phyloP scores from a whole-genome alignment of 1,139 yeast genomes.

The Kodamaea alishanica region DNA sequence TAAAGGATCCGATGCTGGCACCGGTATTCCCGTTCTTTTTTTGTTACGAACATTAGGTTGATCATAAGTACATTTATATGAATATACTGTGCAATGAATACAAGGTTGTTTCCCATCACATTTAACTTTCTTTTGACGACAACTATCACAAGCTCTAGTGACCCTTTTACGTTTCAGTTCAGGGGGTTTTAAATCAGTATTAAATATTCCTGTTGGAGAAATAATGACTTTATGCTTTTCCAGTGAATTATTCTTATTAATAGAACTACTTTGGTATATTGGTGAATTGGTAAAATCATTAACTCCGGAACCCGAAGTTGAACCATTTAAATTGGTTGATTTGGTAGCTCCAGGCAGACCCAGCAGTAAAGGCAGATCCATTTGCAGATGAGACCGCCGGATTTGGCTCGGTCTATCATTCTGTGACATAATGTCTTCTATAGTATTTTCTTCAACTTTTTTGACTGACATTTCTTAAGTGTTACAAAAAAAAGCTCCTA shows the following conservation, averaged over 20 bases:
- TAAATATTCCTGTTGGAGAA: neutral
- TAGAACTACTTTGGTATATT: too few species aligned
- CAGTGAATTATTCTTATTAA: neutral
- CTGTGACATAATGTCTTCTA: too few species aligned
- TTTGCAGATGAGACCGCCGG: too few species aligned
- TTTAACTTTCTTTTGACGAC: slow-evolving; percentile 74
- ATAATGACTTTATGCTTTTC: neutral
- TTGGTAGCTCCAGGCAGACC: too few species aligned
- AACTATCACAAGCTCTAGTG: slow-evolving; percentile 80
- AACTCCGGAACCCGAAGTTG: too few species aligned
- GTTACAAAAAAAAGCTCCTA: too few species aligned
- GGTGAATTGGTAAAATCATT: too few species aligned
- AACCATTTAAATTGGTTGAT: too few species aligned
- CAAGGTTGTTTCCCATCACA: slow-evolving; percentile 90
- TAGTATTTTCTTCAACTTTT: too few species aligned
- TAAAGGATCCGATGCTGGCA: slow-evolving; percentile 19
- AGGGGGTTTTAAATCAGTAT: neutral
- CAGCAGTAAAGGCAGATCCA: too few species aligned
- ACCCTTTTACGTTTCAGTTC: slow-evolving; percentile 68
- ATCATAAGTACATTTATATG: slow-evolving; percentile 67
- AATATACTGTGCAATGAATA: slow-evolving; percentile 84
- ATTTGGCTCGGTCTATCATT: too few species aligned
- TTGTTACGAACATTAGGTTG: slow-evolving; percentile 68
- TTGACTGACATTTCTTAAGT: too few species aligned
- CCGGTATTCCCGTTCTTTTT: slow-evolving; percentile 33